phyloP scores from a whole-genome alignment of 140 eudicot genomes.

The Bidens hawaiensis region DNA sequence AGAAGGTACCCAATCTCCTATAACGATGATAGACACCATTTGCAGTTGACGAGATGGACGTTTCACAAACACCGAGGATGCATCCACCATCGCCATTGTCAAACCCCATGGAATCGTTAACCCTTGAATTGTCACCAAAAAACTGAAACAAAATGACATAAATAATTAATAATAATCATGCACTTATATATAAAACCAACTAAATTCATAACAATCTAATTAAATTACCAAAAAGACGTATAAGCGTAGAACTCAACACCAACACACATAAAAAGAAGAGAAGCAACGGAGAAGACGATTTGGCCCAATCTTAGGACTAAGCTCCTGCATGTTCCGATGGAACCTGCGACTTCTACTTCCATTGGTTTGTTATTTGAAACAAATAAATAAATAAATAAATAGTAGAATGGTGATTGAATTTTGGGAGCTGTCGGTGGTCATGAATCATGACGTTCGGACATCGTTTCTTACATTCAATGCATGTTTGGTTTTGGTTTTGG shows the following conservation, averaged over 20 bases:
- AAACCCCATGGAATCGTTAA: slow-evolving; percentile 89
- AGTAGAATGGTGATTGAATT: not conserved
- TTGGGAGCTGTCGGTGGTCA: not conserved
- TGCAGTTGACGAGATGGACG: slow-evolving; percentile 63
- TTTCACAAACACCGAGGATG: slow-evolving; percentile 56
- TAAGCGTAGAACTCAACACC: slow-evolving; percentile 69
- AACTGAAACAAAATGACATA: slow-evolving; percentile 34
- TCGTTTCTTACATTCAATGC: slow-evolving; percentile 11
- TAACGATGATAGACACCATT: slow-evolving; percentile 45
- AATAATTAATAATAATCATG: not conserved
- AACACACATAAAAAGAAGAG: slow-evolving; percentile 84
- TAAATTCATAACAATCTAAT: not conserved
- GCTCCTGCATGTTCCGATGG: slow-evolving; percentile 85
- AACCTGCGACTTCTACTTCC: slow-evolving; percentile 64
- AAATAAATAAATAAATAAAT: no score
- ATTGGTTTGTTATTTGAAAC: not conserved
- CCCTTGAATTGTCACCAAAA: slow-evolving; percentile 85
- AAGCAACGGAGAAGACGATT: slow-evolving; percentile 65
- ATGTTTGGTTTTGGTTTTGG: not conserved
- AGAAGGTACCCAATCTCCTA: slow-evolving; percentile 74
- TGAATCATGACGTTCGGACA: not conserved
- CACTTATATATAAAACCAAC: not conserved
- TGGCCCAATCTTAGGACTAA: slow-evolving; percentile 87
- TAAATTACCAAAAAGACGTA: slow-evolving; percentile 81
- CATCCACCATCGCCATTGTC: slow-evolving; percentile 68